Evolutionary conservation across 1,139 yeast genomes (phyloP).

Genomic region (Suhomyces bribrorum): DNA sequence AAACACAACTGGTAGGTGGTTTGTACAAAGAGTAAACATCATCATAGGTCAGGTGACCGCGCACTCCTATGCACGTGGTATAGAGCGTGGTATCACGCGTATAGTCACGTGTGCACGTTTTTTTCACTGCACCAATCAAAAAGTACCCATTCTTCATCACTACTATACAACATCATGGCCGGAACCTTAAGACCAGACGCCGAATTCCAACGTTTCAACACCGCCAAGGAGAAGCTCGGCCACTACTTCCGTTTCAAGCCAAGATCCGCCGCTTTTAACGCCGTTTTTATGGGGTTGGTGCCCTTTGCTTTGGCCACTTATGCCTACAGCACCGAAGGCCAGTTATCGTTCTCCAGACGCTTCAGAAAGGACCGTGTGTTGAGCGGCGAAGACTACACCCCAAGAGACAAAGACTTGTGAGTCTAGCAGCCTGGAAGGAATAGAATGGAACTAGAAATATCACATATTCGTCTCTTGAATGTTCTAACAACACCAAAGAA

Average conservation of each 20-base stretch:
- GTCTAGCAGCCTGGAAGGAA: background rate
- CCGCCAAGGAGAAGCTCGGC: conserved; percentile 45
- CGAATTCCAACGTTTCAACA: conserved; percentile 45
- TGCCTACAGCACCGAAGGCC: conserved; percentile 45
- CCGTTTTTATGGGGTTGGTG: conserved; percentile 39
- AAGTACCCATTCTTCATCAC: conserved; percentile 7
- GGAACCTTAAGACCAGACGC: conserved; percentile 49
- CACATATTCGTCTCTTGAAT: too few species aligned
- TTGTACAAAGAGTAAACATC: too few species aligned
- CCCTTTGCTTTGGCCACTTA: conserved; percentile 40
- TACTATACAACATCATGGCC: conserved; percentile 32
- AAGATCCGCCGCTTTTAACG: conserved; percentile 37
- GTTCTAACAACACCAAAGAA: too few species aligned
- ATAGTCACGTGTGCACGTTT: background rate
- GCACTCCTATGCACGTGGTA: background rate
- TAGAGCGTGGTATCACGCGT: background rate
- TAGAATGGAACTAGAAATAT: too few species aligned
- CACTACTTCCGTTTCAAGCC: conserved; percentile 49
- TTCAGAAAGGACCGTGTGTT: conserved; percentile 42
- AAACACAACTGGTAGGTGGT: background rate
- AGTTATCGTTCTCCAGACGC: conserved; percentile 32
- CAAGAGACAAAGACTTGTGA: conserved; percentile 49
- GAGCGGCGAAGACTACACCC: conserved; percentile 42
- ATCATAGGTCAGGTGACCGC: background rate
- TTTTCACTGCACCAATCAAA: conserved; percentile 9